Percentiles rank a stretch among this genome's conserved stretches.
Conservation (phyloP, 139 green algal genomes). For the Picochlorum sp. region DNA sequence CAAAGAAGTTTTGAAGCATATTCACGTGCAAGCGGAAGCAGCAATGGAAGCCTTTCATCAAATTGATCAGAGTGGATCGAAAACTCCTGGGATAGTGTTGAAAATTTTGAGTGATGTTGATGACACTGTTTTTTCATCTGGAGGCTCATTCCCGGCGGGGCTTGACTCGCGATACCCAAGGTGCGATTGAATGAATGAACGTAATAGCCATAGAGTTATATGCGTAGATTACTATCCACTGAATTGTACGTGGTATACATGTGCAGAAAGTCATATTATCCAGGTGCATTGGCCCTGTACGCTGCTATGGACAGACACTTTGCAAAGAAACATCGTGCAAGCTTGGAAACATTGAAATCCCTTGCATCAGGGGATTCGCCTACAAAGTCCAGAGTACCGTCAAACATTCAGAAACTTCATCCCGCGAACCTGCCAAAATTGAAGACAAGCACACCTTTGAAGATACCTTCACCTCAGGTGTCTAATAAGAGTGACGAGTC, state of each 20-base stretch:
- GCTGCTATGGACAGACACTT: constrained; percentile 38
- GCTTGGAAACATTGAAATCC: background rate
- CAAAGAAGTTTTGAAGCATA: constrained; percentile 36
- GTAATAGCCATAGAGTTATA: no score
- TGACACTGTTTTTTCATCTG: constrained; percentile 52
- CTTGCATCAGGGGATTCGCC: background rate
- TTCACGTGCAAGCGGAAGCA: constrained; percentile 24
- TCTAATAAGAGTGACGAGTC: background rate
- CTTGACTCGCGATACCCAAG: constrained; percentile 27
- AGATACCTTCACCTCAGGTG: background rate
- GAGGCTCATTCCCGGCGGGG: constrained; percentile 36
- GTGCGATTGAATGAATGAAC: constrained; percentile 1
- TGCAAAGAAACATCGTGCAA: constrained; percentile 11
- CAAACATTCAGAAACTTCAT: background rate
- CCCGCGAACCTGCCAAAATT: background rate
- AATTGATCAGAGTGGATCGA: background rate
- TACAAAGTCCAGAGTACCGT: background rate
- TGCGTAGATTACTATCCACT: background rate
- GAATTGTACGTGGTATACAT: background rate
- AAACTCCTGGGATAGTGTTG: constrained; percentile 25
- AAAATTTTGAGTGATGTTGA: constrained; percentile 56
- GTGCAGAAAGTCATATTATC: constrained; percentile 39
- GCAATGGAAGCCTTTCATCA: constrained; percentile 12
- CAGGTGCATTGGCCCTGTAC: constrained; percentile 40
- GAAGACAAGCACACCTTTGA: background rate